Percentiles rank a stretch among this genome's conserved stretches.
Evolutionary conservation across 345 rosid species (phyloP).

Genomic region (Dovyalis caffra): DNA sequence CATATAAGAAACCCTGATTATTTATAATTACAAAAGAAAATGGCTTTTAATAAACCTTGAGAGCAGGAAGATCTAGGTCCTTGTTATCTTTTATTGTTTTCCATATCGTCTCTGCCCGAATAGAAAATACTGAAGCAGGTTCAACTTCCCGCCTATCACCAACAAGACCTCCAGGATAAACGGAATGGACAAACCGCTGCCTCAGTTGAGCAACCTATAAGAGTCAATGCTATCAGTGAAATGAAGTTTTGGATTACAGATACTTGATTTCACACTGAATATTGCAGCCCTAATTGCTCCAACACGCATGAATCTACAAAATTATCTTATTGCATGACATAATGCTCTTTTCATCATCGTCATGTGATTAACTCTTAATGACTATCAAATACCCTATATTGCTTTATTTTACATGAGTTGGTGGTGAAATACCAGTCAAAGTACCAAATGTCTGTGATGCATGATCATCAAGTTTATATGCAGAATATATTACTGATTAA

Average conservation of each 20-base stretch:
- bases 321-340: no score
- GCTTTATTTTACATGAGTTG: no score
- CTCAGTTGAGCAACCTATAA: conserved; percentile 31
- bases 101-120: conserved; percentile 34
- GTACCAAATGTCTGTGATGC: no score
- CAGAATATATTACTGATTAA: no score
- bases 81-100: conserved; percentile 32
- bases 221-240: background rate
- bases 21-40: background rate
- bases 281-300: no score
- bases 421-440: no score
- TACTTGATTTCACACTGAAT: no score
- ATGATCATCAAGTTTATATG: no score
- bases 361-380: no score
- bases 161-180: conserved; percentile 36
- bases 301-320: no score
- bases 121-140: conserved; percentile 35
- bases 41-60: conserved; percentile 17
- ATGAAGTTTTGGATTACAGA: background rate
- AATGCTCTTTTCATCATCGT: no score
- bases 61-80: conserved; percentile 40
- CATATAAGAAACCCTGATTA: background rate
- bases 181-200: conserved; percentile 32
- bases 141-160: conserved; percentile 33
- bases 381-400: no score